A percentile compares a stretch with the other conserved stretches of the same genome.
phyloP scores from a whole-genome alignment of 495 filamentous ascomycete genomes.

The Xylaria cubensis region DNA sequence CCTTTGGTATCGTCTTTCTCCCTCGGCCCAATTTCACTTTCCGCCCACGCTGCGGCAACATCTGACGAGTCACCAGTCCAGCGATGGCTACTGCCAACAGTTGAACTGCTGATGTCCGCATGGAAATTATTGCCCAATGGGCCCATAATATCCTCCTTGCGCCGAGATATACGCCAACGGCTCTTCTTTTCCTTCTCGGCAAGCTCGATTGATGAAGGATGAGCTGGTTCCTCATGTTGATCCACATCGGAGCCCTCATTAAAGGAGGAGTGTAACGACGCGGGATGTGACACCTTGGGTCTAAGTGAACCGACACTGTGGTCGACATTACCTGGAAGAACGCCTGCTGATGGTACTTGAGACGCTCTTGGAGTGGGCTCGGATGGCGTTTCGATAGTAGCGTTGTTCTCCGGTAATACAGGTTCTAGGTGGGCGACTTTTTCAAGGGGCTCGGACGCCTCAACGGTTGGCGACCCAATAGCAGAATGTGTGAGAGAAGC shows the following conservation, averaged over 20 bases:
- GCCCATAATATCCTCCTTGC: conserved; percentile 54
- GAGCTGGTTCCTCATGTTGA: conserved; percentile 62
- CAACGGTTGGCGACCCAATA: conserved; percentile 46
- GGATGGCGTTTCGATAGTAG: conserved; percentile 39
- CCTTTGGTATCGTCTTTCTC: conserved; percentile 67
- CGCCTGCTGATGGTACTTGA: conserved; percentile 43
- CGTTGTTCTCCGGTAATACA: conserved; percentile 32
- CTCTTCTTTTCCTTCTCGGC: conserved; percentile 69
- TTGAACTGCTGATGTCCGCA: conserved; percentile 71
- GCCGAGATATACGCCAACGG: conserved; percentile 78
- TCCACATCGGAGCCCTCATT: conserved; percentile 81
- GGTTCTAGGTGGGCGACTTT: conserved; percentile 38
- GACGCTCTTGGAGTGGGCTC: conserved; percentile 45
- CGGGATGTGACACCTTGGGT: conserved; percentile 68
- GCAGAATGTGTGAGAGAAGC: conserved; percentile 67
- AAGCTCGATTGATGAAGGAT: conserved; percentile 41
- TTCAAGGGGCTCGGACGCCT: conserved; percentile 47
- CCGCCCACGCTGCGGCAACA: conserved; percentile 44
- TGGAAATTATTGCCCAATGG: conserved; percentile 67
- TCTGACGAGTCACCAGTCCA: conserved; percentile 63
- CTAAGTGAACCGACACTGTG: conserved; percentile 59
- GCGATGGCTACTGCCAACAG: conserved; percentile 65
- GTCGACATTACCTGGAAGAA: conserved; percentile 42
- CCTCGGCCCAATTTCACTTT: conserved; percentile 48
- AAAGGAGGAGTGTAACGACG: conserved; percentile 76